Base-by-base conservation (phyloP, 805 yeast species). In the Candida awuae region DNA sequence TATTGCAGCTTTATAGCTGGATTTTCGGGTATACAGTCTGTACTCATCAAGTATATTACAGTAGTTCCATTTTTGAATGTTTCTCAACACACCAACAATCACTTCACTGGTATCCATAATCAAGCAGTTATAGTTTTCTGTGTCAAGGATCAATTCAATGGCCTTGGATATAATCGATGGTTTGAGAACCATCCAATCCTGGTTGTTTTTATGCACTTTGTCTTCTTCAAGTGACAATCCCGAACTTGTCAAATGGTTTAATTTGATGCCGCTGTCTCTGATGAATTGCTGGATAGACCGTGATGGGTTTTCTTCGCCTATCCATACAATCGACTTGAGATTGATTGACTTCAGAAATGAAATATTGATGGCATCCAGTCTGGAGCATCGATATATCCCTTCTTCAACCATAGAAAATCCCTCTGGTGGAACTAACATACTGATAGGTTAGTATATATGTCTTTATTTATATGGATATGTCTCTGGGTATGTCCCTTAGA, bases 381-480 rank as follows among this genome's bases (percentile, higher is more conserved):
- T 77, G 4, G 92, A 72, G 52, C 96, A 84, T 38, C 97, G 70
- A 61, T 84, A 81, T 1, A 90, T 65, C 0, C 94, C 94, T 19
- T 80, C 79, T 60, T 92, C 97, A 4, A 88, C 96, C 22, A 86
- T 68, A 0, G 95, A 95, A 63, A 84, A 92, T 55, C 84, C 84
- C 35, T 86, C 90, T 1, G 98, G 97, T 1, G 95, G 94, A 1
- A 88, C 84, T 23, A 87, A 67, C 96, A 87, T 86, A 25, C 10
- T 25, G 28, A 5, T 14, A 10, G 6, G 10, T 9, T 25, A 12
- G 28, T 14, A 22, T 8, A 8, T 22, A n/a, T n/a, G n/a, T n/a
- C n/a, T n/a, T n/a, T n/a, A n/a, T n/a, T n/a, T n/a, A n/a, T n/a
- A n/a, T n/a, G n/a, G n/a, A n/a, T n/a, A n/a, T n/a, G n/a, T n/a